Evolutionary conservation across 164 flowering plant genomes (phyloP).

Genomic region (Liquidambar formosana): DNA sequence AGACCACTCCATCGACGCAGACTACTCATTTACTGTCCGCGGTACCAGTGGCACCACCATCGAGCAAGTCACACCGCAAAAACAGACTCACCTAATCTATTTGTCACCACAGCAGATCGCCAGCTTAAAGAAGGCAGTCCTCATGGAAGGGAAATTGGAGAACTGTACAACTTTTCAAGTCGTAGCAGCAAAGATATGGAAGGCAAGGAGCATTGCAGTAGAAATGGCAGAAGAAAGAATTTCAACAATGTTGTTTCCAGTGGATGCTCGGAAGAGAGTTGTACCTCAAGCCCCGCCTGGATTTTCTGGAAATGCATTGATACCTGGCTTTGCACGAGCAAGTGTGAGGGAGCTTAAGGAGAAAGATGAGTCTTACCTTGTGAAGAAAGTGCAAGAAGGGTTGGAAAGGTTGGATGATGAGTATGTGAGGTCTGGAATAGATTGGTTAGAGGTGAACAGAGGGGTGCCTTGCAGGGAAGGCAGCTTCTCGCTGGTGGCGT

Average conservation of each 20-base stretch:
- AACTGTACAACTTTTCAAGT: conserved; percentile 19
- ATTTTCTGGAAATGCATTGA: conserved; percentile 31
- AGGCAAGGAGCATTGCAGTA: conserved; percentile 22
- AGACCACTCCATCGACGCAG: background rate
- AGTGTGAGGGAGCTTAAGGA: conserved; percentile 21
- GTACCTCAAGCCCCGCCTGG: conserved; percentile 22
- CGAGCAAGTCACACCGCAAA: background rate
- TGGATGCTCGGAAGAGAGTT: conserved; percentile 24
- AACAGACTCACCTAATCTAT: conserved; percentile 9
- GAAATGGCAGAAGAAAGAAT: conserved; percentile 5
- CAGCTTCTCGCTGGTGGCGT: conserved; percentile 36
- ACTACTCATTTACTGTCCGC: conserved; percentile 6
- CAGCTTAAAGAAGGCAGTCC: conserved; percentile 16
- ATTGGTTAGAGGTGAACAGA: conserved; percentile 27
- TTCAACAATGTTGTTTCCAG: conserved; percentile 32
- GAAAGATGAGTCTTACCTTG: conserved; percentile 8
- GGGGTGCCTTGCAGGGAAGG: conserved; percentile 27
- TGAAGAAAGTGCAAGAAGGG: conserved; percentile 29
- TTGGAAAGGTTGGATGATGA: conserved; percentile 30
- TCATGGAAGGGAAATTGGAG: conserved; percentile 10
- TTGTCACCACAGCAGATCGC: conserved; percentile 20
- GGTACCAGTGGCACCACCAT: background rate
- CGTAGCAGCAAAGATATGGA: conserved; percentile 24
- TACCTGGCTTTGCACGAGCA: conserved; percentile 34
- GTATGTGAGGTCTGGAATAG: conserved; percentile 31